Percentiles rank a stretch among this genome's conserved stretches.
These are phyloP conservation scores for Neonectria magnoliae DNA, from an alignment of 2,329 filamentous ascomycete species.

Conservation along the genomic window DNA sequence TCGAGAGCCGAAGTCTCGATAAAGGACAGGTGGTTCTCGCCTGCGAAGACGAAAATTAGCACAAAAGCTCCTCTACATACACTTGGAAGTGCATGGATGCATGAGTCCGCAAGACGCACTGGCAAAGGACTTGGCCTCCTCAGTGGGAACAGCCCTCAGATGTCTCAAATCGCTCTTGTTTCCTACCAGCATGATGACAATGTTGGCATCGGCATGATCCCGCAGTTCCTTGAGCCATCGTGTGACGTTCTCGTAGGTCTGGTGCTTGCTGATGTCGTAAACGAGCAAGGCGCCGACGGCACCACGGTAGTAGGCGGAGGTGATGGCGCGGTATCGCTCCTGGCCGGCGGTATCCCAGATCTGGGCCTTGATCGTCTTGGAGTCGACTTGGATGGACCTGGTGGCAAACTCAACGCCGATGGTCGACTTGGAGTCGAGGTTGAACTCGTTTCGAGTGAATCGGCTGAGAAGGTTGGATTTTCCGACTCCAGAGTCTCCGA, in stretches of 20 bases:
- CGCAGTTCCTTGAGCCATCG: conserved; percentile 99
- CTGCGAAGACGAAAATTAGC: conserved; percentile 56
- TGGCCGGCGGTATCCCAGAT: conserved; percentile 99
- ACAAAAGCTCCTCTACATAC: conserved; percentile 7
- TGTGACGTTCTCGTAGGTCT: conserved; percentile 99
- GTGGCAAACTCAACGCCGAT: conserved; percentile 99
- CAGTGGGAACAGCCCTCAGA: conserved; percentile 93
- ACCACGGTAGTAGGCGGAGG: conserved; percentile 97
- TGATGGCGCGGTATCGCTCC: conserved; percentile 98
- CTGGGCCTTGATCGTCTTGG: conserved; percentile 99
- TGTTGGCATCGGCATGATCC: conserved; percentile 98
- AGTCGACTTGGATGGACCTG: conserved; percentile 97
- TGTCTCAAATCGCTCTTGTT: conserved; percentile 99
- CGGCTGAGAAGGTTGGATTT: conserved; percentile 99
- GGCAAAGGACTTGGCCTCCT: conserved; percentile 97
- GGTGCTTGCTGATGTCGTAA: conserved; percentile 99
- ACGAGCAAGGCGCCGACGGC: conserved; percentile 97
- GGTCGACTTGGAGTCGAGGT: conserved; percentile 98
- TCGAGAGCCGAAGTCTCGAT: conserved; percentile 99
- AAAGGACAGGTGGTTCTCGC: conserved; percentile 97
- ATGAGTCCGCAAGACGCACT: conserved; percentile 66
- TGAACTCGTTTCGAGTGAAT: conserved; percentile 99
- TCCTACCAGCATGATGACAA: conserved; percentile 99
- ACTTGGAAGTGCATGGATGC: conserved; percentile 13
- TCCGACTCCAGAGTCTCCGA: conserved; percentile 98